These are phyloP conservation scores for Salinomyces thailandicus DNA, from an alignment of 2,329 filamentous ascomycete genomes.

Conservation along the genomic window DNA sequence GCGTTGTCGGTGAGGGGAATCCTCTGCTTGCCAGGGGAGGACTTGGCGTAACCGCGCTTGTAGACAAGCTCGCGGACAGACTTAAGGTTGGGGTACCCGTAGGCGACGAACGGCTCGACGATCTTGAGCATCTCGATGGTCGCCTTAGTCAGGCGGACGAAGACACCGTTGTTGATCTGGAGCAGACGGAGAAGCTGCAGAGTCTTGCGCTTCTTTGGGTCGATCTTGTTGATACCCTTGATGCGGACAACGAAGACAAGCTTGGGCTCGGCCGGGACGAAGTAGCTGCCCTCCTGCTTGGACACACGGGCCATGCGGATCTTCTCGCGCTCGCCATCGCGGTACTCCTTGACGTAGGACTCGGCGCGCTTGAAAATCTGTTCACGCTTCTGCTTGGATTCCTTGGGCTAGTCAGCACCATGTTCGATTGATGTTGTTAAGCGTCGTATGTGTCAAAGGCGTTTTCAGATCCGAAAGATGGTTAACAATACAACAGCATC, in stretches of 20 bases:
- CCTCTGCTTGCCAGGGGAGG: constrained; percentile 77
- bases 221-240: constrained; percentile 99
- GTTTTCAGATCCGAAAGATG: constrained; percentile 98
- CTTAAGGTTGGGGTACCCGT: constrained; percentile 99
- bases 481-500: constrained; percentile 97
- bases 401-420: constrained; percentile 46
- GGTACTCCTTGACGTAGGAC: constrained; percentile 99
- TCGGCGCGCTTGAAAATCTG: constrained; percentile 99
- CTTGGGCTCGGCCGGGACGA: constrained; percentile 89
- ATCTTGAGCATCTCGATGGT: constrained; percentile 95
- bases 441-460: neutral
- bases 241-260: constrained; percentile 97
- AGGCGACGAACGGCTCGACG: constrained; percentile 97
- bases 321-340: constrained; percentile 96
- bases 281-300: constrained; percentile 87
- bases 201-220: constrained; percentile 99
- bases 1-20: constrained; percentile 93
- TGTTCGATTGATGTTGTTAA: constrained; percentile 4
- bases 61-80: constrained; percentile 98
- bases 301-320: constrained; percentile 80
- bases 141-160: constrained; percentile 95
- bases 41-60: constrained; percentile 99
- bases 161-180: constrained; percentile 99
- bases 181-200: constrained; percentile 98
- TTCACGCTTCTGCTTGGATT: constrained; percentile 96